These are phyloP conservation scores for Dysphania ambrosioides DNA, from an alignment of 148 eudicot genomes.

Conservation along the genomic window DNA sequence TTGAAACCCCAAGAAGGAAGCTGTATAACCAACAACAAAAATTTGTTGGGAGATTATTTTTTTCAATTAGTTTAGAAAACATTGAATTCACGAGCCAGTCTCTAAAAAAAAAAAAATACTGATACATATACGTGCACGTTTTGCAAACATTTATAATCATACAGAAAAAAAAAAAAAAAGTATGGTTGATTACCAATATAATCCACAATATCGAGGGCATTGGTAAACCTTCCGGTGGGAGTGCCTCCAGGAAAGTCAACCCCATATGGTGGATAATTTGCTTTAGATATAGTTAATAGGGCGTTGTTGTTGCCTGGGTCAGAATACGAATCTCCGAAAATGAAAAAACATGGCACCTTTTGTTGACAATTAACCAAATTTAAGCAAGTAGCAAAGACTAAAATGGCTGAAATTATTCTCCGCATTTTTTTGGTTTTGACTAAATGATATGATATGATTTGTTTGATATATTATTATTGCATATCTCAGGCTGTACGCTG, in stretches of 20 bases:
- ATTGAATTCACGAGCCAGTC: no score
- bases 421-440: slow-evolving; percentile 2
- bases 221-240: slow-evolving; percentile 28
- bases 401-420: background rate
- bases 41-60: no score
- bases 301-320: slow-evolving; percentile 21
- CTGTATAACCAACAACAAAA: slow-evolving; percentile 17
- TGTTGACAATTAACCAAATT: slow-evolving; percentile 15
- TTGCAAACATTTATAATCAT: no score
- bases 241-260: slow-evolving; percentile 16
- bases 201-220: slow-evolving; percentile 13
- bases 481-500: no score
- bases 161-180: background rate
- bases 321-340: slow-evolving; percentile 26
- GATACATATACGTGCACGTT: no score
- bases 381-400: background rate
- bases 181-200: slow-evolving; percentile 14
- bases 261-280: slow-evolving; percentile 24
- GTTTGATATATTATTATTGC: no score
- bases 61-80: no score
- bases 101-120: no score
- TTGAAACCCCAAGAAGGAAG: slow-evolving; percentile 47
- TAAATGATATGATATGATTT: no score
- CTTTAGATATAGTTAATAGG: slow-evolving; percentile 11
- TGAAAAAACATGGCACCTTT: slow-evolving; percentile 25